Evolutionary conservation across 164 flowering plant genomes (phyloP), one percentile per base, ranked within the genome.

Genomic region (Cinnamomum chago): DNA sequence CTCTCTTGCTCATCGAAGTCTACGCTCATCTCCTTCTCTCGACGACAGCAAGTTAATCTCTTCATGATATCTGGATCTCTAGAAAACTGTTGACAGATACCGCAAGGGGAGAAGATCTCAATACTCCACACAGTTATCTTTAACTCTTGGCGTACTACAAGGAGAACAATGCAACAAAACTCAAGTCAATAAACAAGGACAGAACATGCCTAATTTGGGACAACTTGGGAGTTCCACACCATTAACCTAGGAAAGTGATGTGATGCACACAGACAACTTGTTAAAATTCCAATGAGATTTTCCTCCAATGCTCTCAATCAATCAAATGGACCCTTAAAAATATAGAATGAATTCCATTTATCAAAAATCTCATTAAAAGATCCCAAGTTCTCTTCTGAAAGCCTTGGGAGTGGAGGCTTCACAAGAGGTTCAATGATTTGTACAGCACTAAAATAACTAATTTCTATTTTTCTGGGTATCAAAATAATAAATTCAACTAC

Each of bases 1-100:
- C 98, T 84, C 11, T 93, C 94, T 76, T 85, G 90, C 67, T 89
- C 91, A 72, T 92, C 95, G 65, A 89, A 86, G 80, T 92, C 98
- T 35, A 90, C 30, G 82, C 97, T 89, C 27, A 82, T 72, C 67
- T 84, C 90, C 71, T 85, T 84, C 68, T 86, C 90, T 60, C 88
- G 67, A 4, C 87, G 78, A 70, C 97, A 93, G 80, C 98, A 93
- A 74, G 84, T 90, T 4, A 90, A 80, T 69, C 86, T 81, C 80
- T 84, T 86, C 79, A 87, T 86, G 86, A 83, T 62, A 2, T 23
- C 58, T 23, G 17, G 28, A 25, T 28, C 40, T 55, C 20, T 15
- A 55, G 60, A 15, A 55, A 14, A 40, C 47, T 40, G 47, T 14
- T 55, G 5, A 15, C n/a, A 15, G 20, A 3, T 55, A 14, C 5